A percentile compares a stretch with the other conserved stretches of the same genome.
These are phyloP conservation scores for Saturnispora halmiae DNA, from an alignment of 805 yeast species.

Conservation along the genomic window DNA sequence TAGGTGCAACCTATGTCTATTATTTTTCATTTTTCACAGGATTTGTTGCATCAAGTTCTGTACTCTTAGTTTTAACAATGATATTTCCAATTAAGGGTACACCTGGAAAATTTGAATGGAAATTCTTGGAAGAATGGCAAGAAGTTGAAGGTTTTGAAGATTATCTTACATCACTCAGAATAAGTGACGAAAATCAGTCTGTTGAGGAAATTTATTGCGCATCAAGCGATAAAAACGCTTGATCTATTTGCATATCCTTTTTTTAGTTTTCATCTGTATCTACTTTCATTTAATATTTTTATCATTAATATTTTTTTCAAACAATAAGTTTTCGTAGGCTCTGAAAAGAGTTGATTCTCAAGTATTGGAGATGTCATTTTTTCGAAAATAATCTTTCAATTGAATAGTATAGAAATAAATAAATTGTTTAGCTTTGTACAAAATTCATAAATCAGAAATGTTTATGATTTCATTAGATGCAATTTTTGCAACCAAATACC, in stretches of 20 bases:
- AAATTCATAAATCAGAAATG: neutral
- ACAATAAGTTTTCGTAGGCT: too few relatives aligned
- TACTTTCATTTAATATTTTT: too few relatives aligned
- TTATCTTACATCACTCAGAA: constrained; percentile 13
- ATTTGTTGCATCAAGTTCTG: constrained; percentile 45
- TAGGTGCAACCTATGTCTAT: constrained; percentile 69
- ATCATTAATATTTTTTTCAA: too few relatives aligned
- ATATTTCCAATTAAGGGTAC: constrained; percentile 42
- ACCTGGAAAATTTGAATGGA: constrained; percentile 40
- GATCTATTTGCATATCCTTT: neutral
- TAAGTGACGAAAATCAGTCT: neutral
- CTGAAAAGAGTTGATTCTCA: too few relatives aligned
- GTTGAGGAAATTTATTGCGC: neutral
- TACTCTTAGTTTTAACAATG: constrained; percentile 45
- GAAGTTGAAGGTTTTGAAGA: constrained; percentile 57
- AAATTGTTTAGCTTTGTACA: neutral
- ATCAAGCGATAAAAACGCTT: too few relatives aligned
- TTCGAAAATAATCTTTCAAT: neutral
- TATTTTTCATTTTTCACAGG: constrained; percentile 72
- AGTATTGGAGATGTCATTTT: too few relatives aligned
- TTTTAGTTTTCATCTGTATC: neutral
- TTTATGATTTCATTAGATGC: neutral
- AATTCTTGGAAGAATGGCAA: constrained; percentile 55
- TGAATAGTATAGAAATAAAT: too few relatives aligned
- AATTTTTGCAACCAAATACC: constrained; percentile 1